phyloP scores from a whole-genome alignment of 192 early-diverging fungal genomes.

The Chytriomyces confervae region DNA sequence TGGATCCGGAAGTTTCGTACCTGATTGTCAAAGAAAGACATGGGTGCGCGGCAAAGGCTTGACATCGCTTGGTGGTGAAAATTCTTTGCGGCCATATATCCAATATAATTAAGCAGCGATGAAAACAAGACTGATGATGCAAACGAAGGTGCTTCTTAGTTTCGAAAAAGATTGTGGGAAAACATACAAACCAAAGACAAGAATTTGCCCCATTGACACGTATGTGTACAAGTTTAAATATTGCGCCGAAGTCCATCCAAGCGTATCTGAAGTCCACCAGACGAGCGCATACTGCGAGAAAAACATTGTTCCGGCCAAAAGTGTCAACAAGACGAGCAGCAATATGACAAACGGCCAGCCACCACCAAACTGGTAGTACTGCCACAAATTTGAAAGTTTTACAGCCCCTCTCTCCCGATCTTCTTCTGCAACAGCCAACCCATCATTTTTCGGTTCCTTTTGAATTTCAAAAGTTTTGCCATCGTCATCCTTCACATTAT shows the following conservation, averaged over 20 bases:
- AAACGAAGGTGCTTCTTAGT: background rate
- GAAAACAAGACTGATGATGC: constrained; percentile 16
- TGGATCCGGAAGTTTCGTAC: background rate
- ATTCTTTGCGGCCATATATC: no score
- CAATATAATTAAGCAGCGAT: background rate
- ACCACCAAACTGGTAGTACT: constrained; percentile 3
- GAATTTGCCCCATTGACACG: background rate
- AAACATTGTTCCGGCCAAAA: background rate
- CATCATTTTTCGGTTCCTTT: background rate
- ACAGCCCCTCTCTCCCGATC: constrained; percentile 14
- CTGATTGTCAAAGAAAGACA: constrained; percentile 1
- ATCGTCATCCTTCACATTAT: constrained; percentile 42
- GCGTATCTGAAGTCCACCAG: constrained; percentile 14
- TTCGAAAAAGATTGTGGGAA: constrained; percentile 5
- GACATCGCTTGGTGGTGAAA: background rate
- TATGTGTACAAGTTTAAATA: constrained; percentile 3
- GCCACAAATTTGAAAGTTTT: background rate
- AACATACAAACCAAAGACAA: constrained; percentile 2
- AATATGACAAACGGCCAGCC: background rate
- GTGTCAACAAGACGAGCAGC: background rate
- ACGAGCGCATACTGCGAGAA: constrained; percentile 20
- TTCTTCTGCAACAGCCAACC: background rate
- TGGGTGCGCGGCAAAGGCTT: background rate
- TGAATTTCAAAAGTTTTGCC: constrained; percentile 15
- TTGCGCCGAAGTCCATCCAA: background rate